Percentiles rank a stretch among this genome's conserved stretches.
These are phyloP conservation scores for Chlamydomonas eustigma DNA, from an alignment of 139 green algal species.

Conservation along the genomic window DNA sequence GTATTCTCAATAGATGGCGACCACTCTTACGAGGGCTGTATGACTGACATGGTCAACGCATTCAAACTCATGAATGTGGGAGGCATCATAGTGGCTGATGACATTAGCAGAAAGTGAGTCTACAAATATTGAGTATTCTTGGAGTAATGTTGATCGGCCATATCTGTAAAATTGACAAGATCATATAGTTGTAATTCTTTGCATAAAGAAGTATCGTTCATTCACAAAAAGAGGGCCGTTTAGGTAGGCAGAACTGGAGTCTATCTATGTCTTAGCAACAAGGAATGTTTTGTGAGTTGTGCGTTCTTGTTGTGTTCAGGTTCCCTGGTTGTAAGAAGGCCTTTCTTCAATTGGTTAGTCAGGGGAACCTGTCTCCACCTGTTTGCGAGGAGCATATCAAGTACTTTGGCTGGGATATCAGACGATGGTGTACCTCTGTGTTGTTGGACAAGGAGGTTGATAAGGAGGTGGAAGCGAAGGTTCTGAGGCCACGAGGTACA, in stretches of 20 bases:
- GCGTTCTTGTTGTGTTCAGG: neutral
- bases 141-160: neutral
- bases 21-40: neutral
- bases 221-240: no score
- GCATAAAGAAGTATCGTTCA: neutral
- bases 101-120: neutral
- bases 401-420: neutral
- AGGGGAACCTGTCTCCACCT: neutral
- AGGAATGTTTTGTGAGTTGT: neutral
- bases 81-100: neutral
- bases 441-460: no score
- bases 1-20: slow-evolving; percentile 5
- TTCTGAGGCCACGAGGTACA: no score
- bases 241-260: no score
- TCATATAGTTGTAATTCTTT: neutral
- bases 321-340: neutral
- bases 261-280: neutral
- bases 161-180: neutral
- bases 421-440: neutral
- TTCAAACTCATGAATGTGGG: neutral
- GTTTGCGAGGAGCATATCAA: neutral
- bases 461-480: no score
- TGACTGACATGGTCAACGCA: neutral
- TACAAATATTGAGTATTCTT: neutral
- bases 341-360: neutral